Evolutionary conservation across 352 stramenopile species (phyloP).

Genomic region (Phytophthora sansomeana): DNA sequence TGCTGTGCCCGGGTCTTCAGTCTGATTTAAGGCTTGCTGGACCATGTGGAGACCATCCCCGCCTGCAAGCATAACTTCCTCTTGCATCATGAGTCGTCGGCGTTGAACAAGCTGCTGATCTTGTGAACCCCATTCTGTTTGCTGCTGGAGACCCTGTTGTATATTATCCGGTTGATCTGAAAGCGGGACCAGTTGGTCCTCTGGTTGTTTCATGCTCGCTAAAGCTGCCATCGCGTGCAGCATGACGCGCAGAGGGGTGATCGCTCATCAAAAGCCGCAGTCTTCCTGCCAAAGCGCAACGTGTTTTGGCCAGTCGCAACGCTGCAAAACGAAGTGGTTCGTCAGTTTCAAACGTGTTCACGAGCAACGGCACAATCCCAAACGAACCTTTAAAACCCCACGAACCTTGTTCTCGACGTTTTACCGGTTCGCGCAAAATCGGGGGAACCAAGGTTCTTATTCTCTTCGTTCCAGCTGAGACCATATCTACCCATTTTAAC

Average conservation of each 20-base stretch:
- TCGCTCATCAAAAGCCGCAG: conserved; percentile 1
- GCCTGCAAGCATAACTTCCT: not conserved
- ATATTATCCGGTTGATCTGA: not conserved
- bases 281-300: too few relatives aligned
- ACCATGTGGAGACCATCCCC: not conserved
- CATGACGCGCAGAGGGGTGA: not conserved
- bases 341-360: conserved; percentile 12
- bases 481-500: too few relatives aligned
- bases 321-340: not conserved
- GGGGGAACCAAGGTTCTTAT: too few relatives aligned
- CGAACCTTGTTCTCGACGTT: too few relatives aligned
- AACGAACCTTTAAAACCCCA: conserved; percentile 6
- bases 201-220: not conserved
- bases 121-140: not conserved
- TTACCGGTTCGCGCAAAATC: too few relatives aligned
- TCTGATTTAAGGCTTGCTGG: not conserved
- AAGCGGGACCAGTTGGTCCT: not conserved
- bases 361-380: not conserved
- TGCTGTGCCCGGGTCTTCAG: not conserved
- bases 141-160: too few relatives aligned
- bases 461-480: too few relatives aligned
- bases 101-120: not conserved
- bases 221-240: conserved; percentile 4
- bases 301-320: conserved; percentile 9
- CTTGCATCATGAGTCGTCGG: not conserved